Base-by-base conservation (phyloP, 1,284 basidiomycete genomes). In the Trichosporon ovoides region DNA sequence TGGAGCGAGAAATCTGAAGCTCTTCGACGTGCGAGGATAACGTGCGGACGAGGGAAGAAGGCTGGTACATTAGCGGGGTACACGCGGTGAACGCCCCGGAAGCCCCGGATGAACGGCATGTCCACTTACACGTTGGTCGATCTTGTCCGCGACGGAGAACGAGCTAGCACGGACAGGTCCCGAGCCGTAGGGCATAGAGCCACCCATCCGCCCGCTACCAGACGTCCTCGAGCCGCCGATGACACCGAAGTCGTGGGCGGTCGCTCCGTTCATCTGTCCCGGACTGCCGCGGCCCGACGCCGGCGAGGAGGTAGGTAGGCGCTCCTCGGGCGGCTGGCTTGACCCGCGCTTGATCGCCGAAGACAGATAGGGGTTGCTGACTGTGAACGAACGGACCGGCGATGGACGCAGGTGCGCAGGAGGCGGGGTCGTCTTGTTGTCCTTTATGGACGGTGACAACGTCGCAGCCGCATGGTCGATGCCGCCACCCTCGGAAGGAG, bases 11-110 rank as follows among this genome's bases (percentile, higher is more conserved):
- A 9, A 43, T 53, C 12, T 68, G 68, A 35, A 66, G 60, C 51
- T 77, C 74, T 58, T 77, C 75, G 16, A 70, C 65, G 55, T 77
- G 75, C 4, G 70, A 70, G 3, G 75, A 75, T 1, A 77, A 64
- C 2, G 74, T 71, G 33, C 73, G 61, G 7, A 65, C 61, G 13
- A 71, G 58, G 22, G 67, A 58, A 16, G 66, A 55, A 51, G 68
- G 70, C 69, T 73, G 56, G 18, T 11, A 11, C 6, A 24, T 48
- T 24, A 48, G 43, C 24, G 9, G 13, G 28, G 28, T n/a, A 31
- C 22, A 5, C 28, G 5, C 28, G 5, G 9, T 4, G 28, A 31
- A 31, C 28, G 28, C 28, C 9, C 28, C 28, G 28, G 28, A 31
- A 31, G 28, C 28, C 5, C 28, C 28, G 28, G 5, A 31, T 5